These are phyloP conservation scores for Trichothecium sympodiale DNA, from an alignment of 2,329 filamentous ascomycete genomes.

Conservation along the genomic window DNA sequence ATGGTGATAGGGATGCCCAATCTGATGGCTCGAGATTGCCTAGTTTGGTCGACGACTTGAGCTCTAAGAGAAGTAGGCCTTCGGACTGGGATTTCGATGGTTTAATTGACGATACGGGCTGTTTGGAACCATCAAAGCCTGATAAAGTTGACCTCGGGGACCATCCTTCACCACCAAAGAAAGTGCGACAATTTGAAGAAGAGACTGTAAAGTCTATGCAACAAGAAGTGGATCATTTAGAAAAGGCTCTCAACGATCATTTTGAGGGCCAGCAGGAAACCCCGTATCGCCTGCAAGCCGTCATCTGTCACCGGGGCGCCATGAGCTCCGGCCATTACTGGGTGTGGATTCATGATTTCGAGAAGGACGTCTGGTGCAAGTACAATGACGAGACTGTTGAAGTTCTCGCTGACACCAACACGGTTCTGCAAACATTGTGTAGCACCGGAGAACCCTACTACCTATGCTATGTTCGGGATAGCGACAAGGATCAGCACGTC, in stretches of 20 bases:
- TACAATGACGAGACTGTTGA: constrained; percentile 87
- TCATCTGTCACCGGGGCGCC: constrained; percentile 79
- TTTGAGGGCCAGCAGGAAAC: constrained; percentile 46
- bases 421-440: constrained; percentile 59
- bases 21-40: no score
- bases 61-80: no score
- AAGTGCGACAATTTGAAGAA: not conserved
- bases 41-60: no score
- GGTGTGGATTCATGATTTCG: constrained; percentile 91
- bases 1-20: no score
- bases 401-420: constrained; percentile 50
- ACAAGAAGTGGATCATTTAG: constrained; percentile 23
- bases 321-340: constrained; percentile 81
- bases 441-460: constrained; percentile 69
- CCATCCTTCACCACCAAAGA: no score
- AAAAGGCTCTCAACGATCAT: constrained; percentile 15
- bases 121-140: no score
- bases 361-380: constrained; percentile 70
- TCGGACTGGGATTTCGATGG: constrained; percentile 25
- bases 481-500: constrained; percentile 44
- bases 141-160: no score
- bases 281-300: constrained; percentile 76
- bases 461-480: constrained; percentile 69
- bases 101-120: constrained; percentile 17
- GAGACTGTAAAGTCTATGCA: constrained; percentile 15